Evolutionary conservation across 371 early-diverging fungal genomes (phyloP), one percentile per base, ranked within the genome.

Genomic region (Blakeslea trispora): DNA sequence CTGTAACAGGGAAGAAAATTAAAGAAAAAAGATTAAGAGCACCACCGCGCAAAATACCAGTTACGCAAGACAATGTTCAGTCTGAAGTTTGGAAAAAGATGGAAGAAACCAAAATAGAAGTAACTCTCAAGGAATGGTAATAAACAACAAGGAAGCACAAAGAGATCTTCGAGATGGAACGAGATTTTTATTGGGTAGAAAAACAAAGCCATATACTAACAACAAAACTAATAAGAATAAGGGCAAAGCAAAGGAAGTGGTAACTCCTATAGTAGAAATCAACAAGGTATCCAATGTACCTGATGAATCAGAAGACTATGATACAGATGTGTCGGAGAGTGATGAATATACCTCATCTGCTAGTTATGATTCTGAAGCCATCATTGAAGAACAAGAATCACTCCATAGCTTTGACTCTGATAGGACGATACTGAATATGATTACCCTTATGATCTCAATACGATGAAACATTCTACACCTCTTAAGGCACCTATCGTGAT

Each of bases 401-500:
- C 34, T 34, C 5, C n/a, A 23, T n/a, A 39, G 39, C 22, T 9
- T 8, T 7, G 17, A 48, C 28, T 31, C 32, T 1, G 50, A 50
- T 21, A 23, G 23, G 40, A 50, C 19, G 50, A 50, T 22, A 39
- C 50, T 3, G 40, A 14, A 5, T 37, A 50, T 22, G 43, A 52
- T 2, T 52, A 52, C 18, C 52, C 52, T 24, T 42, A 52, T 42
- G 31, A 52, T 10, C 14, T 42, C 1, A 42, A 52, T 35, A 17
- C 15, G 17, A 41, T 52, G 3, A 52, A n/a, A 19, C 23, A 17
- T 10, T 15, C 17, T 3, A 43, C 43, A 4, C 43, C 52, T 15
- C 18, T 52, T n/a, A 42, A 28, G 15, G 52, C 17, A 5, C 21
- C 14, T 8, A 31, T 19, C 8, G 23, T 13, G 1, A 52, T 52